These are phyloP conservation scores for Pleurotus platypus DNA, from an alignment of 768 basidiomycete species.

Conservation along the genomic window DNA sequence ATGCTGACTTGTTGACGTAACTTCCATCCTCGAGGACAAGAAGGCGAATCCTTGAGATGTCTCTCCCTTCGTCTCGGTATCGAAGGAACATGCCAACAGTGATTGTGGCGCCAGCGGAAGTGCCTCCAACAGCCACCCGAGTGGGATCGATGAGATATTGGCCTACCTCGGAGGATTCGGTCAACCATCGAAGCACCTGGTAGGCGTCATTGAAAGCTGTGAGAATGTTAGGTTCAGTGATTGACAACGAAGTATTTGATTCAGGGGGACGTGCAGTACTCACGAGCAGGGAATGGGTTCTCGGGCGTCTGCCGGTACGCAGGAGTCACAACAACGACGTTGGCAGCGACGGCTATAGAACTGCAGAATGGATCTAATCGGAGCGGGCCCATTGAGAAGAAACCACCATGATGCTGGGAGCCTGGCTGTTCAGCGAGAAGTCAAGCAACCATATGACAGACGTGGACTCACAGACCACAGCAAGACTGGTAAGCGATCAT, in stretches of 20 bases:
- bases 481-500: slow-evolving; percentile 3
- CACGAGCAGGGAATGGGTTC: slow-evolving; percentile 8
- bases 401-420: slow-evolving; percentile 6
- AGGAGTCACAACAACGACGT: slow-evolving; percentile 2
- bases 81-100: slow-evolving; percentile 7
- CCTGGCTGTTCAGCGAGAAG: background rate
- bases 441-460: background rate
- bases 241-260: background rate
- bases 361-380: slow-evolving; percentile 2
- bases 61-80: slow-evolving; percentile 6
- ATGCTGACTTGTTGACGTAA: slow-evolving; percentile 6
- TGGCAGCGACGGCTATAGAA: slow-evolving; percentile 5
- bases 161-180: background rate
- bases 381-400: slow-evolving; percentile 7
- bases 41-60: slow-evolving; percentile 4
- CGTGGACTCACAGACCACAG: slow-evolving; percentile 4
- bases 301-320: slow-evolving; percentile 7
- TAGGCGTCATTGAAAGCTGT: slow-evolving; percentile 9
- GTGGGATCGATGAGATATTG: slow-evolving; percentile 5
- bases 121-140: slow-evolving; percentile 4
- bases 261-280: background rate
- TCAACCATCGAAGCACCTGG: slow-evolving; percentile 7
- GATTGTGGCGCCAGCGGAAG: slow-evolving; percentile 8
- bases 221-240: background rate
- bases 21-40: slow-evolving; percentile 7